A percentile compares a stretch with the other conserved stretches of the same genome.
Conservation (phyloP, 768 basidiomycete species). For the Tulasnella calospora region DNA sequence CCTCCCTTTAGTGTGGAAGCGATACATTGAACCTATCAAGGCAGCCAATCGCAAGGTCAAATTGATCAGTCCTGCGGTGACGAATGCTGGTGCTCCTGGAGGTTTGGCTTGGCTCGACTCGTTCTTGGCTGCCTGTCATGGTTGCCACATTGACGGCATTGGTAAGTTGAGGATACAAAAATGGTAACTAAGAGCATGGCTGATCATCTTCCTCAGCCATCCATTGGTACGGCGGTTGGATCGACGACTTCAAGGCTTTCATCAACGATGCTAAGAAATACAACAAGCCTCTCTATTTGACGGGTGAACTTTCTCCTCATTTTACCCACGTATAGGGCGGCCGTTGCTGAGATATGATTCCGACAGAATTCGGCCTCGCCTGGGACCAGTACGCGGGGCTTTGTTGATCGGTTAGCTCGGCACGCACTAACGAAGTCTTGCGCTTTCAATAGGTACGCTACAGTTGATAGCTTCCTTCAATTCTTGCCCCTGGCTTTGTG, state of each 20-base stretch:
- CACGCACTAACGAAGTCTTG: not conserved
- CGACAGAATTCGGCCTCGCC: constrained; percentile 7
- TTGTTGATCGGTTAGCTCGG: not conserved
- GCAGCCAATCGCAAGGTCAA: not conserved
- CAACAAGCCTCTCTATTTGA: constrained; percentile 4
- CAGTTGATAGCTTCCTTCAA: not conserved
- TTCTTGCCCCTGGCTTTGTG: constrained; percentile 13
- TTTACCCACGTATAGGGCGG: no score
- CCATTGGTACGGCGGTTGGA: constrained; percentile 24
- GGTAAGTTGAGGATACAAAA: not conserved
- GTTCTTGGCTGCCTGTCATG: constrained; percentile 12
- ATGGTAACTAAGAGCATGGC: not conserved
- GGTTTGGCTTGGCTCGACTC: constrained; percentile 17
- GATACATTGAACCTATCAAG: constrained; percentile 19
- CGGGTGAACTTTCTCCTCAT: not conserved
- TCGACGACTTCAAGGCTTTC: constrained; percentile 11
- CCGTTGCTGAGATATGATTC: not conserved
- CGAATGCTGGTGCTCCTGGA: constrained; percentile 14
- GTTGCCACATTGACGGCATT: constrained; percentile 7
- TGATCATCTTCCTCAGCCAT: not conserved
- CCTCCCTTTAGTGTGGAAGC: constrained; percentile 12
- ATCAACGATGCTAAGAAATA: constrained; percentile 3
- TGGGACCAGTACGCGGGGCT: constrained; percentile 2
- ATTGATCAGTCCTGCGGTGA: constrained; percentile 8
- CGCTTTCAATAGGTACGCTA: not conserved